A percentile compares a stretch with the other conserved stretches of the same genome.
Evolutionary conservation across 768 basidiomycete genomes (phyloP).

Genomic region (Boletellus sp.): DNA sequence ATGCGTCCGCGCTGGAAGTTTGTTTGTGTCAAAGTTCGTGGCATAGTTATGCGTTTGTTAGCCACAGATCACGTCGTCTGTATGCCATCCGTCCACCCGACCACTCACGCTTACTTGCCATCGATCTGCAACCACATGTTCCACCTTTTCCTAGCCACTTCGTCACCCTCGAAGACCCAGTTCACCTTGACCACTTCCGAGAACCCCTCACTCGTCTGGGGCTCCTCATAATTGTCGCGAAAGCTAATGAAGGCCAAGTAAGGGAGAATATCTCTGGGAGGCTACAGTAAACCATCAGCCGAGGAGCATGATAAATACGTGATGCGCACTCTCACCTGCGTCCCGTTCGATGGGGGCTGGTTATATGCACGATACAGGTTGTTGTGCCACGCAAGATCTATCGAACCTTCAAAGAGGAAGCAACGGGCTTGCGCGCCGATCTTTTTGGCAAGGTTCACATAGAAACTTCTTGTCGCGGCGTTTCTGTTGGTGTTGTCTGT

Average conservation of each 20-base stretch:
- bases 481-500: slow-evolving; percentile 93
- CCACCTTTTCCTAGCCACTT: slow-evolving; percentile 71
- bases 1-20: no score
- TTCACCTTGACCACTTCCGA: slow-evolving; percentile 71
- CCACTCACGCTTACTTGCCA: slow-evolving; percentile 45
- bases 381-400: slow-evolving; percentile 91
- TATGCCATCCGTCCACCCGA: background rate
- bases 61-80: slow-evolving; percentile 4
- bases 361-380: slow-evolving; percentile 82
- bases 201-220: slow-evolving; percentile 67
- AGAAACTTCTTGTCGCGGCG: slow-evolving; percentile 59
- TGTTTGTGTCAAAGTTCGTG: no score
- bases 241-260: slow-evolving; percentile 58
- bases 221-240: slow-evolving; percentile 62
- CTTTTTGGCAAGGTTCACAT: slow-evolving; percentile 63
- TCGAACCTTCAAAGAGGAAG: slow-evolving; percentile 67
- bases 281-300: slow-evolving; percentile 27
- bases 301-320: background rate
- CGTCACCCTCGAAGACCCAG: slow-evolving; percentile 75
- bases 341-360: slow-evolving; percentile 39
- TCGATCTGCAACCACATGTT: slow-evolving; percentile 83
- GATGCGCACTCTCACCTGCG: slow-evolving; percentile 8
- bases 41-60: background rate
- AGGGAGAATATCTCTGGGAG: slow-evolving; percentile 52
- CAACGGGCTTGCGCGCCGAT: slow-evolving; percentile 57